Evolutionary conservation across 2,329 filamentous ascomycete species (phyloP), one percentile per base, ranked within the genome.

Genomic region (Phyllosticta citriasiana): DNA sequence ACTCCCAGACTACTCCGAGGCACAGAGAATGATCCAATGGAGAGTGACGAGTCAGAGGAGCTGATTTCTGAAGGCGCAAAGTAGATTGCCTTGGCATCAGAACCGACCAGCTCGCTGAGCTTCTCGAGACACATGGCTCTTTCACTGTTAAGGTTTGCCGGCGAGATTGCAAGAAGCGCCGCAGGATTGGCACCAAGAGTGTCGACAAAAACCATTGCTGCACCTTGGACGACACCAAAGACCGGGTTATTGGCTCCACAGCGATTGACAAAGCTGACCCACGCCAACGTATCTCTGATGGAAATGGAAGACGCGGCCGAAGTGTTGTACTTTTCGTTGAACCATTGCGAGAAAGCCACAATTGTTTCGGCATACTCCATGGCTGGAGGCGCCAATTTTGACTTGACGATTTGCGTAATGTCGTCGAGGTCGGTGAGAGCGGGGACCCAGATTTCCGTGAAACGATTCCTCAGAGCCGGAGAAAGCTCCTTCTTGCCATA

Each of bases 361-460:
- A 99, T 89, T 4, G 84, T 77, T 40, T 78, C 77, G 0, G 91
- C 85, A 65, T 88, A 80, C 1, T 78, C 70, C 64, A 82, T 80
- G 6, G 82, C 79, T 16, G 77, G 74, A 0, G 79, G 72, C 3
- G 75, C 74, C 19, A 99, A 79, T 72, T 96, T 97, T 12, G 86
- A 84, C 57, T 81, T 78, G 16, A 97, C 85, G 66, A 99, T 99
- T 53, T 95, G 88, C 22, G 91, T 76, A 35, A 97, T 87, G 70
- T 99, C 95, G 30, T 91, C 86, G 57, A 85, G 83, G 63, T 93
- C 89, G 0, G 91, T 91, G 62, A 97, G 78, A 1, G 92, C 84
- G 1, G 94, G 91, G 0, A 97, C 94, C 94, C 94, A 99, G 8
- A 99, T 97, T 74, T 99, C 94, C 0, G 94, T 99, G 72, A 99